These are phyloP conservation scores for Amanita rimosa DNA, from an alignment of 768 basidiomycete genomes.

Conservation along the genomic window DNA sequence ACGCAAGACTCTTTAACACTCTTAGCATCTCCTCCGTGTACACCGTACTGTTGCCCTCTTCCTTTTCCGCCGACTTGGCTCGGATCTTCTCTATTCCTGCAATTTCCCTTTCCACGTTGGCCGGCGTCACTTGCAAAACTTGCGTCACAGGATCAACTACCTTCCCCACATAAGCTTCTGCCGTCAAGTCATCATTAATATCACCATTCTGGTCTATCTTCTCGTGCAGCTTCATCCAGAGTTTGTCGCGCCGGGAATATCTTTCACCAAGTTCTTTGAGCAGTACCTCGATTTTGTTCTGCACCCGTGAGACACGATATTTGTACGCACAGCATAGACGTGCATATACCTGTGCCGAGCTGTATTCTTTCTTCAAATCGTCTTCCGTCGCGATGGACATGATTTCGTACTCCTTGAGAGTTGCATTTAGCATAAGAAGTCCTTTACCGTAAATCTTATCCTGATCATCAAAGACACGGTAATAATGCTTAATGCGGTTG, in stretches of 20 bases:
- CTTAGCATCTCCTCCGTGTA: neutral
- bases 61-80: slow-evolving; percentile 29
- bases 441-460: slow-evolving; percentile 29
- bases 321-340: slow-evolving; percentile 1
- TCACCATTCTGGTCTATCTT: slow-evolving; percentile 38
- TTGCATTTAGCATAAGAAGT: slow-evolving; percentile 41
- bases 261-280: slow-evolving; percentile 36
- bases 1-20: neutral
- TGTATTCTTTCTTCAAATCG: slow-evolving; percentile 25
- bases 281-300: slow-evolving; percentile 33
- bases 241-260: slow-evolving; percentile 32
- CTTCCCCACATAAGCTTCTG: slow-evolving; percentile 6
- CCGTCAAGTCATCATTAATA: slow-evolving; percentile 3
- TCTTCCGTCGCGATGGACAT: slow-evolving; percentile 31
- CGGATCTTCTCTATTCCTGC: slow-evolving; percentile 38
- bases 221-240: slow-evolving; percentile 39
- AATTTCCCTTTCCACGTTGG: slow-evolving; percentile 40
- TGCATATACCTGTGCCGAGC: slow-evolving; percentile 21
- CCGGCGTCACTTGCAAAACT: slow-evolving; percentile 33
- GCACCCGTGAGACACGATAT: neutral
- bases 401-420: slow-evolving; percentile 41
- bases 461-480: slow-evolving; percentile 23
- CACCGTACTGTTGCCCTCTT: slow-evolving; percentile 10
- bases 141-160: slow-evolving; percentile 33
- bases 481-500: slow-evolving; percentile 33